These are phyloP conservation scores for Flaveria sonorensis DNA, from an alignment of 129 eudicot genomes.

Conservation along the genomic window DNA sequence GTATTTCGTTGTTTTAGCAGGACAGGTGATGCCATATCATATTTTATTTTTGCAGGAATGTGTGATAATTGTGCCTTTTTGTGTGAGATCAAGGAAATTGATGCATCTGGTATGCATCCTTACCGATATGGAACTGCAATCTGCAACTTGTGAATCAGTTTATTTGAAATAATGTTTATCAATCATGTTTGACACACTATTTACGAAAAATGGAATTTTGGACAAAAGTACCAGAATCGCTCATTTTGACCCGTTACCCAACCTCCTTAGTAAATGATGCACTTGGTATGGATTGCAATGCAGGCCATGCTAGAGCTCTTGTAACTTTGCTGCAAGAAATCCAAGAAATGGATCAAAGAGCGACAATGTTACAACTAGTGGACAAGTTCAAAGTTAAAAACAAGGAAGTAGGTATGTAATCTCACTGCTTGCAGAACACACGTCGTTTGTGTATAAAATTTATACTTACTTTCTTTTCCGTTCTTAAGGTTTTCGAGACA, in stretches of 20 bases:
- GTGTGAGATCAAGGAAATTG: constrained; percentile 70
- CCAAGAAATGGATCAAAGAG: constrained; percentile 81
- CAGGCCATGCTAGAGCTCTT: constrained; percentile 75
- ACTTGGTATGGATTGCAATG: constrained; percentile 35
- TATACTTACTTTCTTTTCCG: neutral
- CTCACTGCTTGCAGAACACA: constrained; percentile 14
- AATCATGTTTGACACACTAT: neutral
- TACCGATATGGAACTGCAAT: constrained; percentile 5
- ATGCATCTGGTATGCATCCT: constrained; percentile 64
- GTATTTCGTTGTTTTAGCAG: constrained; percentile 1
- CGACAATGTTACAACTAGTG: constrained; percentile 90
- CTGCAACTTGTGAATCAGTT: neutral
- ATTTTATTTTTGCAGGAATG: constrained; percentile 63
- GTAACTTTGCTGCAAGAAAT: constrained; percentile 71
- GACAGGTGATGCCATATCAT: constrained; percentile 11
- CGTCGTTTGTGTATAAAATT: neutral
- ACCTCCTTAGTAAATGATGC: neutral
- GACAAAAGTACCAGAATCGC: neutral
- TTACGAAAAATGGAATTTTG: neutral
- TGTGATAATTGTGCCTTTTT: constrained; percentile 82
- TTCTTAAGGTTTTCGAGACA: no score
- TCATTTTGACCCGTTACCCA: neutral
- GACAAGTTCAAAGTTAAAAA: constrained; percentile 80
- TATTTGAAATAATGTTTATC: neutral
- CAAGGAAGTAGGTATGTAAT: constrained; percentile 63